Evolutionary conservation across 768 basidiomycete species (phyloP).

Genomic region (Boletellus ananas): DNA sequence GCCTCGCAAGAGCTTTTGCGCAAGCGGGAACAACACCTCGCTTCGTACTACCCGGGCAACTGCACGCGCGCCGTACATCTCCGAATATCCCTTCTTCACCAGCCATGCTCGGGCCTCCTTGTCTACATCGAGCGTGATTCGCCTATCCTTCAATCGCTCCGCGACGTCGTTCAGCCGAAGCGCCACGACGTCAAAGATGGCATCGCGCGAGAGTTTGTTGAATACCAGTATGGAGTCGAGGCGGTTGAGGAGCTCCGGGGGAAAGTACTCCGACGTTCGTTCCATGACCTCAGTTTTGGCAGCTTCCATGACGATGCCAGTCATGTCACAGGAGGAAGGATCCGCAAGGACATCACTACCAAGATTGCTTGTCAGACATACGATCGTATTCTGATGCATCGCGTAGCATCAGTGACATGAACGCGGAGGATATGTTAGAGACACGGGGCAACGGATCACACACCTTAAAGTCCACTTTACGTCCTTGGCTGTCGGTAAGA

Average conservation of each 20-base stretch:
- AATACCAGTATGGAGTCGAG: constrained; percentile 86
- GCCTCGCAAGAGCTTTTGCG: constrained; percentile 74
- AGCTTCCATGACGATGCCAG: constrained; percentile 61
- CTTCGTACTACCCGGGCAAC: constrained; percentile 84
- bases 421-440: background rate
- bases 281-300: constrained; percentile 68
- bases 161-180: constrained; percentile 75
- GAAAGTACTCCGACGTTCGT: constrained; percentile 76
- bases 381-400: constrained; percentile 73
- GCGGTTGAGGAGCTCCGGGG: constrained; percentile 87
- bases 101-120: constrained; percentile 62
- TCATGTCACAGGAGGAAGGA: constrained; percentile 51
- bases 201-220: constrained; percentile 76
- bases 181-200: constrained; percentile 75
- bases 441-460: background rate
- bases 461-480: constrained; percentile 88
- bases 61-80: constrained; percentile 82
- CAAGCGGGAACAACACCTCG: constrained; percentile 78
- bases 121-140: constrained; percentile 72
- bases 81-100: constrained; percentile 74
- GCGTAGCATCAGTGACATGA: background rate
- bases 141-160: constrained; percentile 54
- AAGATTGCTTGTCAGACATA: constrained; percentile 86
- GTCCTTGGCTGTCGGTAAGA: constrained; percentile 87
- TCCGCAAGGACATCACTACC: constrained; percentile 78